phyloP scores from a whole-genome alignment of 2,329 filamentous ascomycete genomes.

The Graphilbum ipis-grandicollis region DNA sequence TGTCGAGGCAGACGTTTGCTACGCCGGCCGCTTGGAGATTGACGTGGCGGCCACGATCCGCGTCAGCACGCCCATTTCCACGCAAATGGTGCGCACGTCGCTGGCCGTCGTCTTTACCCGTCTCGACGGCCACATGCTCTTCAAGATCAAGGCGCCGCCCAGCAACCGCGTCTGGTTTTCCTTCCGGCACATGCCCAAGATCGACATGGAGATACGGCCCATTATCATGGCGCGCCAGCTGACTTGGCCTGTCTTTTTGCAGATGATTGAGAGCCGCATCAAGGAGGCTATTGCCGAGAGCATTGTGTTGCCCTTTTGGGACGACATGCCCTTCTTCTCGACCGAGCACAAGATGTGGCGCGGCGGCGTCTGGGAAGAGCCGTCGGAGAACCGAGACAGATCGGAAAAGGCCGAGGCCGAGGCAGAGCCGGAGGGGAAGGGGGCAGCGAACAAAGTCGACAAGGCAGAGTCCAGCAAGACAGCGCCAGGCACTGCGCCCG shows the following conservation, averaged over 20 bases:
- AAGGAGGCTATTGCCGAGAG: conserved; percentile 89
- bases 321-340: conserved; percentile 80
- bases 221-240: conserved; percentile 92
- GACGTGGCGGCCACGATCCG: conserved; percentile 87
- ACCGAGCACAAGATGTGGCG: conserved; percentile 64
- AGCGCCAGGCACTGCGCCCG: no score
- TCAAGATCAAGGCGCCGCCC: conserved; percentile 85
- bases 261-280: conserved; percentile 88
- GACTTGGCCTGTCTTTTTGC: conserved; percentile 79
- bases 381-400: conserved; percentile 19
- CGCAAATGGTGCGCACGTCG: conserved; percentile 86
- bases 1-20: conserved; percentile 73
- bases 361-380: conserved; percentile 63
- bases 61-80: conserved; percentile 73
- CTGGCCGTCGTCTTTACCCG: conserved; percentile 73
- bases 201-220: conserved; percentile 87
- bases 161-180: conserved; percentile 95
- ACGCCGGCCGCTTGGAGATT: conserved; percentile 74
- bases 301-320: conserved; percentile 85
- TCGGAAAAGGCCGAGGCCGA: conserved; percentile 17
- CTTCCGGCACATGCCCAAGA: conserved; percentile 83
- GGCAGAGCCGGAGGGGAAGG: conserved; percentile 16
- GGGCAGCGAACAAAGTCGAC: no score
- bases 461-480: conserved; percentile 28
- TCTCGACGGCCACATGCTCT: conserved; percentile 66